Base-by-base conservation (phyloP, 2,329 filamentous ascomycete genomes). In the Colletotrichum caudatum region DNA sequence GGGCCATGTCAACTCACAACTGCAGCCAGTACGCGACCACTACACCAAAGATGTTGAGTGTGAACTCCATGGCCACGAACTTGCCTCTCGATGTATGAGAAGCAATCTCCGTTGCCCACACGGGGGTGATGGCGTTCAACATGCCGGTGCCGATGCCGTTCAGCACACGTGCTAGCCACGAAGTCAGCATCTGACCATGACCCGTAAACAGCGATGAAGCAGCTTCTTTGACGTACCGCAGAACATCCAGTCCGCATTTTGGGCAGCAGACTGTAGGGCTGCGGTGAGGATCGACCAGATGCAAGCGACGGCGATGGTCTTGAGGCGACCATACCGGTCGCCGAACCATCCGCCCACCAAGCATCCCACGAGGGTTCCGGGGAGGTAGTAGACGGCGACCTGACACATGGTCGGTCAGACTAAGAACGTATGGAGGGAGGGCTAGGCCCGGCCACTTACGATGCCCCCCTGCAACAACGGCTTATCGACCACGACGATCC, bases 61-160 rank as follows among this genome's bases (percentile, higher is more conserved):
- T 93, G 73, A 94, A 93, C 76, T 93, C 91, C 65, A 92, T 90
- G 12, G 90, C 89, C 68, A 93, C 89, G 73, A 92, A 92, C 59
- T 90, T 86, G 7, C 92, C 92, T 51, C 92, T 87, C 2, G 88
- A 90, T 0, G 87, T 92, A 76, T 93, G 89, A 50, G 91, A 88
- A 0, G 90, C 88, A 0, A 89, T 91, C 79, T 93, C 92, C 0
- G 91, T 91, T 0, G 90, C 90, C 90, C 90, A 93, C 4, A 92
- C 90, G 0, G 91, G 91, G 0, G 91, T 88, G 73, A 93, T 92
- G 9, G 90, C 88, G 76, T 92, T 93, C 46, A 93, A 78, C 62
- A 93, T 89, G 33, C 92, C 92, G 2, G 90, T 93, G 4, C 91
- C 91, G 57, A 91, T 87, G 6, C 90, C 90, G 66, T 91, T 92